Base-by-base conservation (phyloP, 108 stramenopile species). In the Nannochloropsis granulata region DNA sequence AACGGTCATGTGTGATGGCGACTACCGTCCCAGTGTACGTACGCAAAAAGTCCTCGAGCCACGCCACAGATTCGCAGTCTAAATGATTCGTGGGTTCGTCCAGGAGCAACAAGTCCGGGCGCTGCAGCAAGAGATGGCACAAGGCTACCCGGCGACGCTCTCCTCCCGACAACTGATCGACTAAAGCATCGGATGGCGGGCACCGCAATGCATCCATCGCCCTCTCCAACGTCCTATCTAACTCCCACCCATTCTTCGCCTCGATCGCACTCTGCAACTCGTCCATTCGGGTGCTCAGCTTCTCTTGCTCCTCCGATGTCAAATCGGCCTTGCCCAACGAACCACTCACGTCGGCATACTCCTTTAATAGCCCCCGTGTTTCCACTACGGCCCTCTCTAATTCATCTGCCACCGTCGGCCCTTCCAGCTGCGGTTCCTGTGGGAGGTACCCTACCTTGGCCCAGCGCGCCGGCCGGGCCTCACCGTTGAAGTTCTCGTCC, bases 1-100 rank as follows among this genome's bases (percentile, higher is more conserved):
- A 97, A 45, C 95, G 91, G 90, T 96, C 95, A 85, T 92, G 94
- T 14, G 95, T 96, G 86, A 97, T 95, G 81, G 94, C 94, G n/a
- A 98, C 95, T 25, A 98, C 97, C 19, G 97, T 98, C 80, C 97
- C 97, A 25, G 89, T 86, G 89, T 94, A 98, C 44, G 93, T 84
- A 21, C 90, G 93, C 83, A 96, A 88, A 89, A 95, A 97, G 78
- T 84, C 80, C 79, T 88, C 85, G 44, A 89, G 78, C 86, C 86
- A 87, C 16, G 86, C 86, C 81, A 87, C 86, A 23, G 79, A 80
- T 79, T 87, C 86, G 1, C 83, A 83, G 81, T 87, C 86, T 12
- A 86, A 82, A 79, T 86, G 86, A 42, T 86, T 86, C 13, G 42
- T 81, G 16, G 82, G 86, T 45, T 86, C 86, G 78, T 84, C 86